Evolutionary conservation across 805 yeast genomes (phyloP).

Genomic region (Lipomyces orientalis): DNA sequence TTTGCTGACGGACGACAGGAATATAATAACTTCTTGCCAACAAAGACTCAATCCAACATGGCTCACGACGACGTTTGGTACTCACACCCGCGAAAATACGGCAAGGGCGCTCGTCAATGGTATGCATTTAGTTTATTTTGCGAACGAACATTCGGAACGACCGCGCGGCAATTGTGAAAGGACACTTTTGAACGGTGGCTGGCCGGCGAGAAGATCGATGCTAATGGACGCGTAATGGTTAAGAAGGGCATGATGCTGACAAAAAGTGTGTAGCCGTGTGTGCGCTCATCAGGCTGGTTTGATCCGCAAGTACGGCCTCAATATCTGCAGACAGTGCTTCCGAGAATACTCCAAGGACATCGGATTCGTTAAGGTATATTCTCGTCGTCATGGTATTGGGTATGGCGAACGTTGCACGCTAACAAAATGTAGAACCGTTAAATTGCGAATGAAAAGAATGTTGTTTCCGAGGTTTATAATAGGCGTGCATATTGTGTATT

Average conservation of each 20-base stretch:
- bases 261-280: constrained; percentile 67
- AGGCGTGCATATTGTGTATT: neutral
- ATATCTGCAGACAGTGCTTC: constrained; percentile 99
- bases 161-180: neutral
- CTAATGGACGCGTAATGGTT: too few species aligned
- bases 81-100: constrained; percentile 99
- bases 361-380: constrained; percentile 85
- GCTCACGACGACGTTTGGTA: constrained; percentile 99
- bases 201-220: neutral
- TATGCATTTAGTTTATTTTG: constrained; percentile 30
- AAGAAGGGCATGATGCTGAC: neutral
- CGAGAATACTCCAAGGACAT: constrained; percentile 99
- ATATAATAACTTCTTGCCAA: neutral
- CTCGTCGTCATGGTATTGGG: neutral
- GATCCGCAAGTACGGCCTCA: constrained; percentile 99
- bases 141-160: neutral
- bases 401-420: neutral
- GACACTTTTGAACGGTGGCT: neutral
- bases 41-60: constrained; percentile 61
- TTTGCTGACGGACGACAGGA: neutral
- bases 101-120: constrained; percentile 99
- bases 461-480: neutral
- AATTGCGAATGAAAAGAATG: neutral
- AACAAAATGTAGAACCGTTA: neutral
- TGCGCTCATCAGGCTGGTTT: constrained; percentile 95